Base-by-base conservation (phyloP, 192 early-diverging fungal species). In the Coemansia sp. region DNA sequence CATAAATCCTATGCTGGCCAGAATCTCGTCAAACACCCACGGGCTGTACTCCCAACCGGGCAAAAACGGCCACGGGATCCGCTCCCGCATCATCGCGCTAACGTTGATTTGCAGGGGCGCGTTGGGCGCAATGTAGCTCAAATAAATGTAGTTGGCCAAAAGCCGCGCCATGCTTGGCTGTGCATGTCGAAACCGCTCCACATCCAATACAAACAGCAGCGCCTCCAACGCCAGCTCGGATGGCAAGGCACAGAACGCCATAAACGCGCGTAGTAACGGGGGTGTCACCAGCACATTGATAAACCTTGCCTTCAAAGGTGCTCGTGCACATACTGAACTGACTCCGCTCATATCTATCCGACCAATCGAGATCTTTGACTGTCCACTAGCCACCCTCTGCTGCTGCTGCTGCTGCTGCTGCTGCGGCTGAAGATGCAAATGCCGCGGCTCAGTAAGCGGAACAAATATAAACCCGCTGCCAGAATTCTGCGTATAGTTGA, bases 191-290 rank as follows among this genome's bases (percentile, higher is more conserved):
- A 91, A 89, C 1, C 89, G 68, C 65, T 94, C 92, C 8, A 92
- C 87, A 48, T 92, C 91, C 43, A 94, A 54, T 68, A 88, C 91
- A 72, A 94, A 93, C 45, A 93, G 64, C 14, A 91, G 57, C 30
- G 88, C 83, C 65, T 94, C 91, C 40, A 92, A 80, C 2, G 86
- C 82, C 68, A 86, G 88, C 67, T 94, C 90, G 39, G 72, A 70
- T 2, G 72, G 72, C 58, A 75, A 40, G 0, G 72, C 72, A 42
- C 78, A 80, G 36, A 70, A 76, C 56, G 67, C 68, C 45, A 80
- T 43, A 31, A 80, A 80, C 13, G 52, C 55, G 36, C 59, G 68
- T 40, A 75, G 53, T 1, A 68, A 42, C 20, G 15, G n/a, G 0
- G 72, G 72, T 14, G 50, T 40, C 11, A 64, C 55, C 5, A 80